These are phyloP conservation scores for Peziza echinospora DNA, from an alignment of 495 filamentous ascomycete species.

Conservation along the genomic window DNA sequence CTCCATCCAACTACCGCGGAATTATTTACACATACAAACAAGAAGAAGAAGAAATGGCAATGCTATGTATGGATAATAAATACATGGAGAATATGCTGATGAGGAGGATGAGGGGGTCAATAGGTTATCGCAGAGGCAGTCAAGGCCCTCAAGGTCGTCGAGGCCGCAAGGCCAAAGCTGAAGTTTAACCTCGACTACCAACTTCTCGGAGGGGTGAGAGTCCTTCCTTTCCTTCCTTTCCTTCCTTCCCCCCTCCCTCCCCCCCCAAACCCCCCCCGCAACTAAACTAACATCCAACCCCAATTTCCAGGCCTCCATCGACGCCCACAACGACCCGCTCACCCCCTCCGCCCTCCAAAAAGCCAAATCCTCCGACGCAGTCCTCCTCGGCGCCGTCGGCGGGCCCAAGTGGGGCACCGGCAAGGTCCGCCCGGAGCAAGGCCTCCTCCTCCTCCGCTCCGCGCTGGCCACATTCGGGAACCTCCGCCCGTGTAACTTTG, in stretches of 20 bases:
- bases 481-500: conserved; percentile 93
- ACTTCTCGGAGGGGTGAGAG: conserved; percentile 78
- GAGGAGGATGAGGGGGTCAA: not conserved
- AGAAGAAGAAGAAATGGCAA: too few species aligned
- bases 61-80: not conserved
- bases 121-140: not conserved
- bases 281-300: not conserved
- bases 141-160: conserved; percentile 54
- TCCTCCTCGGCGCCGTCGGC: conserved; percentile 86
- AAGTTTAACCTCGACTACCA: conserved; percentile 86
- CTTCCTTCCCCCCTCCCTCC: not conserved
- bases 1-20: too few species aligned
- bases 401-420: conserved; percentile 96
- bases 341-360: conserved; percentile 69
- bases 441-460: conserved; percentile 80
- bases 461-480: conserved; percentile 90
- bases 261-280: not conserved
- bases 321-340: conserved; percentile 52
- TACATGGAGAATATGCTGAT: not conserved
- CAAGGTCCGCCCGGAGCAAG: conserved; percentile 78
- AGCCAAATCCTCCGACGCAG: conserved; percentile 75
- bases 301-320: conserved; percentile 63
- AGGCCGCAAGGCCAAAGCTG: conserved; percentile 41
- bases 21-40: too few species aligned
- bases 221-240: too few species aligned